Percentiles rank a stretch among this genome's conserved stretches.
Conservation (phyloP, 176 grass and related monocot genomes). For the Puya raimondii region DNA sequence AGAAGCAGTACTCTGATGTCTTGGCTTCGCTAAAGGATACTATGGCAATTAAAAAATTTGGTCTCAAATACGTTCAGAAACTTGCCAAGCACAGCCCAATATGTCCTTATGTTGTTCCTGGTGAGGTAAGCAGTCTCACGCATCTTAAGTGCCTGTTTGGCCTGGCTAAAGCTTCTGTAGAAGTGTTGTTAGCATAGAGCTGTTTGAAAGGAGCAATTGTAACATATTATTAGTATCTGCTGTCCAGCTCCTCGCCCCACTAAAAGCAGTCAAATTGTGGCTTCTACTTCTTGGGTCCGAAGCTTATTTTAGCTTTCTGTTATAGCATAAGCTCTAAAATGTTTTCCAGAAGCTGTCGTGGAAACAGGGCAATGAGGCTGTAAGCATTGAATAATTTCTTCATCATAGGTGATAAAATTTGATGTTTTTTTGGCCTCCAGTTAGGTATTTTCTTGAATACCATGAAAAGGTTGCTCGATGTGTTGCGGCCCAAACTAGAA, state of each 20-base stretch:
- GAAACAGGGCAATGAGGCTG: no score
- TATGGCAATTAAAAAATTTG: slow-evolving; percentile 90
- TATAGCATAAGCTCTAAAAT: no score
- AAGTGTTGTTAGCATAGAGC: no score
- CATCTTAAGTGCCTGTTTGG: slow-evolving; percentile 1
- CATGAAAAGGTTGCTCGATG: slow-evolving; percentile 89
- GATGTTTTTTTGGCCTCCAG: slow-evolving; percentile 30
- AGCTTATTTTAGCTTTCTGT: no score
- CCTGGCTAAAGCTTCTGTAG: no score
- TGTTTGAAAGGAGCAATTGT: no score
- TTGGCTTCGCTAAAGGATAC: slow-evolving; percentile 83
- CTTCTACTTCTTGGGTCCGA: no score
- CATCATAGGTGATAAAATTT: background rate
- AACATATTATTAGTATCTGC: no score
- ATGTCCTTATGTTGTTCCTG: slow-evolving; percentile 57
- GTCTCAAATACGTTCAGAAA: slow-evolving; percentile 90
- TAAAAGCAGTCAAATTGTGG: no score
- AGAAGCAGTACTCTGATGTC: slow-evolving; percentile 83
- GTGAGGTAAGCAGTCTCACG: slow-evolving; percentile 53
- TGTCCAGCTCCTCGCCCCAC: no score
- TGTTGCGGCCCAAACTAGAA: slow-evolving; percentile 73
- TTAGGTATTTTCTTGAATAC: slow-evolving; percentile 94
- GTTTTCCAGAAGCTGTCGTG: no score
- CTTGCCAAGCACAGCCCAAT: slow-evolving; percentile 72
- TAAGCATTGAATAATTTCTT: background rate